Base-by-base conservation (phyloP, 768 basidiomycete genomes). In the Rhizopogon vulgaris region DNA sequence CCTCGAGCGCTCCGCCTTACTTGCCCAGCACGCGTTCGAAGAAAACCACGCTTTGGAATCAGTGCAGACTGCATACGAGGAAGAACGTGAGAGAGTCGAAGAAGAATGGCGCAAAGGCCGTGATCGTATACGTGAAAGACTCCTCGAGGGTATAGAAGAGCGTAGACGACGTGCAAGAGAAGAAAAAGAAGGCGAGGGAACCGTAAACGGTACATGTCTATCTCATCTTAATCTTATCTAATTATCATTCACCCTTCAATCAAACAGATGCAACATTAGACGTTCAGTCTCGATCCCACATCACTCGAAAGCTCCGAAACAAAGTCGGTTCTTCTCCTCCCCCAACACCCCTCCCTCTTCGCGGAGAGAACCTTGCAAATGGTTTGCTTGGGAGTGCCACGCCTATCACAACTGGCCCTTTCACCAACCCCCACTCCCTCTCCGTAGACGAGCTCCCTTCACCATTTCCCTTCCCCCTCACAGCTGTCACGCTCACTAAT, bases 111-210 rank as follows among this genome's bases (percentile, higher is more conserved):
- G 75, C 56, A 77, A 79, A 40, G 90, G 90, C 3, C 74, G 84
- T 41, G 87, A 87, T 39, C 73, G 84, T 27, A 84, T 92, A 15
- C 73, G 87, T 7, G 88, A 91, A 60, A 75, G 90, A 14, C 72
- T 93, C 28, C 66, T 91, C 14, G 90, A 92, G 60, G 88, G 90
- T 27, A 86, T 93, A 57, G 90, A 91, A 65, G 90, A 93, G 62
- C 76, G 90, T 28, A 69, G 90, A 51, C 74, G 83, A 58, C 71
- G 86, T 53, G 90, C 90, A 27, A 73, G 90, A 48, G 90, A 93
- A 56, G 90, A 93, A 71, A 92, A 91, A 63, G 90, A 92, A 54
- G 87, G 89, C 55, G 90, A 93, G 59, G 89, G 87, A n/a, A 83
- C 81, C 14, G 75, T 80, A 38, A 83, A 82, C 49, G 85, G 81